Conservation (phyloP, 140 eudicot genomes). For the Anethum foeniculum region DNA sequence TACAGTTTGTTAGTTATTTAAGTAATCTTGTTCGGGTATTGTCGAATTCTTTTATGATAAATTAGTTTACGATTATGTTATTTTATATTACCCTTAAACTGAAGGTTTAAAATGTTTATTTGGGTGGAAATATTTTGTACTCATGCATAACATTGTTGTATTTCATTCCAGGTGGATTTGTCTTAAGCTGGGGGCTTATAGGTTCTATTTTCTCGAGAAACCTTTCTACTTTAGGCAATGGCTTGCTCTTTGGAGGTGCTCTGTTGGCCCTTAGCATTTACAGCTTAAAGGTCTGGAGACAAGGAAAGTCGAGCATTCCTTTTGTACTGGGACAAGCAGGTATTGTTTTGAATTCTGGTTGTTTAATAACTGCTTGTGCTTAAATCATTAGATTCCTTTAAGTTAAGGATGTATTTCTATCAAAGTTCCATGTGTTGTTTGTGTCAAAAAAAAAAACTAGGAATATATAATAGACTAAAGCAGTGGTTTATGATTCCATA, state of each 20-base stretch:
- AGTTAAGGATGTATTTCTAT: not conserved
- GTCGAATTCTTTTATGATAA: not conserved
- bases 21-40: not conserved
- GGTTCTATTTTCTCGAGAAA: conserved; percentile 67
- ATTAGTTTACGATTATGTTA: not conserved
- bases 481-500: not conserved
- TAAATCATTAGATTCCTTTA: not conserved
- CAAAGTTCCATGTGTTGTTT: not conserved
- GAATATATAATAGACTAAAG: not conserved
- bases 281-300: conserved; percentile 85
- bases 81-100: not conserved
- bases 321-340: conserved; percentile 96
- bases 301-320: conserved; percentile 80
- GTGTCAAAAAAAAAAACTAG: not conserved
- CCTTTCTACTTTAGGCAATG: conserved; percentile 40
- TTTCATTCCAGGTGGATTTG: conserved; percentile 58
- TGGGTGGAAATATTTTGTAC: not conserved
- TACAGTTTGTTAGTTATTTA: not conserved
- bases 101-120: not conserved
- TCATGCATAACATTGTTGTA: not conserved
- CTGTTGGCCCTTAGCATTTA: conserved; percentile 61
- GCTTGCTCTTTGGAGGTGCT: conserved; percentile 75
- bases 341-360: not conserved
- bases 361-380: not conserved
- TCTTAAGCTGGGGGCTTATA: conserved; percentile 56